These are phyloP conservation scores for Fusarium citri DNA, from an alignment of 2,329 filamentous ascomycete genomes.

Conservation along the genomic window DNA sequence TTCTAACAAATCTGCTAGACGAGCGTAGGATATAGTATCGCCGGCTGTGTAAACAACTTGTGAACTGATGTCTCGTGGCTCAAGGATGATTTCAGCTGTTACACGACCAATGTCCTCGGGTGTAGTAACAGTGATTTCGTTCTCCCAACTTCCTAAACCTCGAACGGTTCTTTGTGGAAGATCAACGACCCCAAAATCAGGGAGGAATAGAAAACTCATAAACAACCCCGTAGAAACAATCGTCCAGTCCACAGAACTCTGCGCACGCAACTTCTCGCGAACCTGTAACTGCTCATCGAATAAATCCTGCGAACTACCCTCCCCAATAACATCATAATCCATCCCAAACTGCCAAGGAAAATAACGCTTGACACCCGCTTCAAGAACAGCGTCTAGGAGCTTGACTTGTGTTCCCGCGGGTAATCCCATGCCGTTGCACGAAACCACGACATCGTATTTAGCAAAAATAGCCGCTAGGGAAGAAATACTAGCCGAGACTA, in stretches of 20 bases:
- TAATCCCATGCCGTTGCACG: constrained; percentile 70
- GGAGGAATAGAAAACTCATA: constrained; percentile 75
- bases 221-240: constrained; percentile 78
- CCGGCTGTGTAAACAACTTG: constrained; percentile 70
- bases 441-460: constrained; percentile 66
- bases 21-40: constrained; percentile 69
- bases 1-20: constrained; percentile 66
- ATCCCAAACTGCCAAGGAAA: constrained; percentile 82
- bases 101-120: constrained; percentile 72
- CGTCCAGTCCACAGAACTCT: constrained; percentile 66
- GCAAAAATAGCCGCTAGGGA: constrained; percentile 58
- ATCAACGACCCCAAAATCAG: constrained; percentile 72
- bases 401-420: constrained; percentile 68
- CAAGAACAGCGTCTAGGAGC: constrained; percentile 65
- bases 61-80: constrained; percentile 48
- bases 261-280: constrained; percentile 61
- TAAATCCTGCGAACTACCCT: constrained; percentile 69
- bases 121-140: constrained; percentile 70
- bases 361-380: constrained; percentile 62
- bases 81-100: constrained; percentile 66
- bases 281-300: constrained; percentile 77
- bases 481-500: constrained; percentile 51
- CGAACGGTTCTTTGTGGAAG: constrained; percentile 55
- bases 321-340: constrained; percentile 74
- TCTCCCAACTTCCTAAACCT: constrained; percentile 71